Evolutionary conservation across 1,284 basidiomycete genomes (phyloP), one percentile per base, ranked within the genome.

Genomic region (Fistulina hepatica): DNA sequence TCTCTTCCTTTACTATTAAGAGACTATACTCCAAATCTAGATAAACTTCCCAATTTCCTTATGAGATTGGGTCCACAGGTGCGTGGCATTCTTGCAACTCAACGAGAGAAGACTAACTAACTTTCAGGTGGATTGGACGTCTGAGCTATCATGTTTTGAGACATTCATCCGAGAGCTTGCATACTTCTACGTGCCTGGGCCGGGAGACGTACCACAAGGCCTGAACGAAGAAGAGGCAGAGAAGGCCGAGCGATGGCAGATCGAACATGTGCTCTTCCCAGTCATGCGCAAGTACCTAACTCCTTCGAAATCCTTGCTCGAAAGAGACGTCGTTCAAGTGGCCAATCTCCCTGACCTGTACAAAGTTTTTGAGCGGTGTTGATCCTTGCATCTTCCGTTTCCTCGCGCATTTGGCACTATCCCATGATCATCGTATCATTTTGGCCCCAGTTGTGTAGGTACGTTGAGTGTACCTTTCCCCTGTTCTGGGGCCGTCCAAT

Each of bases 351-450:
- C 89, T 3, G 86, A 90, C 47, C 60, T 95, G 44, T 95, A 93
- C 56, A 79, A 81, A 43, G 82, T 94, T 2, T 95, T 94, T 52
- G 90, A 93, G 59, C 62, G 89, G 42, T 93, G 90, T 53, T 93
- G 54, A 45, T n/a, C n/a, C n/a, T n/a, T n/a, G n/a, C n/a, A n/a
- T n/a, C n/a, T n/a, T 40, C 31, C 27, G n/a, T n/a, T n/a, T n/a
- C n/a, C n/a, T n/a, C n/a, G n/a, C n/a, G n/a, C n/a, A n/a, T n/a
- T n/a, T n/a, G n/a, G n/a, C n/a, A n/a, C n/a, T n/a, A n/a, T n/a
- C n/a, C n/a, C n/a, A n/a, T n/a, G n/a, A n/a, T n/a, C n/a, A n/a
- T n/a, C n/a, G n/a, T n/a, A n/a, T n/a, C 39, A 40, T 27, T 10
- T 13, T 43, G 39, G 42, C n/a, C n/a, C n/a, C n/a, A n/a, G n/a